A percentile compares a stretch with the other conserved stretches of the same genome.
Conservation (phyloP, 768 basidiomycete genomes). For the Strobilomyces echinocephalus region DNA sequence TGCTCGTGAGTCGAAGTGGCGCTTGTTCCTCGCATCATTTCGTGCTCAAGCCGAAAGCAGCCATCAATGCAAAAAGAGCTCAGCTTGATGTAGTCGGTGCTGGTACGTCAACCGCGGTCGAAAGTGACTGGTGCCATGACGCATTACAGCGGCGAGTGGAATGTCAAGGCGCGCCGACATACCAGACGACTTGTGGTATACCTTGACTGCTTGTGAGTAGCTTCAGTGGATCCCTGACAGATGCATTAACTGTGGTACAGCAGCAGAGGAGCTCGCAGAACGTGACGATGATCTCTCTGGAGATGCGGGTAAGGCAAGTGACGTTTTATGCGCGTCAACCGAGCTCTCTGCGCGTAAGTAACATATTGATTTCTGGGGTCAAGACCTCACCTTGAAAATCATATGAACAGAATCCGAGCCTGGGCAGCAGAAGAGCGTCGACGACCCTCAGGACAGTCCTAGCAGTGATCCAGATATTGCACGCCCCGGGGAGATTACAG, state of each 20-base stretch:
- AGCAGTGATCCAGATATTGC: too few species aligned
- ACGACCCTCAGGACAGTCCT: background rate
- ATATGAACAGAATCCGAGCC: background rate
- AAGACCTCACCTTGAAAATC: background rate
- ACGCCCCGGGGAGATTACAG: too few species aligned
- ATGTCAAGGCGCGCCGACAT: background rate
- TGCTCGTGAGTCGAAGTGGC: constrained; percentile 6
- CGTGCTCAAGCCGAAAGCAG: constrained; percentile 1
- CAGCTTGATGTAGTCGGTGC: background rate
- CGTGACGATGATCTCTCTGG: too few species aligned
- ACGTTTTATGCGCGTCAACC: background rate
- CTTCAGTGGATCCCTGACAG: too few species aligned
- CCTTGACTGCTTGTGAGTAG: background rate
- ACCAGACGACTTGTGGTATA: background rate
- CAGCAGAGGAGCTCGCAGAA: too few species aligned
- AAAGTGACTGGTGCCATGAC: background rate
- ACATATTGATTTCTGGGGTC: background rate
- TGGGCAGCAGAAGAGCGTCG: background rate
- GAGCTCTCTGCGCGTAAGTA: background rate
- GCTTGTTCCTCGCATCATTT: background rate
- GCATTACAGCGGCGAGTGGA: background rate
- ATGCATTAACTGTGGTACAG: too few species aligned
- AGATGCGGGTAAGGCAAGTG: too few species aligned
- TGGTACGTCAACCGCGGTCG: background rate
- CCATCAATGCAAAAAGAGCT: background rate